Conservation (phyloP, 106 monocot species). For the Allium sativum region DNA sequence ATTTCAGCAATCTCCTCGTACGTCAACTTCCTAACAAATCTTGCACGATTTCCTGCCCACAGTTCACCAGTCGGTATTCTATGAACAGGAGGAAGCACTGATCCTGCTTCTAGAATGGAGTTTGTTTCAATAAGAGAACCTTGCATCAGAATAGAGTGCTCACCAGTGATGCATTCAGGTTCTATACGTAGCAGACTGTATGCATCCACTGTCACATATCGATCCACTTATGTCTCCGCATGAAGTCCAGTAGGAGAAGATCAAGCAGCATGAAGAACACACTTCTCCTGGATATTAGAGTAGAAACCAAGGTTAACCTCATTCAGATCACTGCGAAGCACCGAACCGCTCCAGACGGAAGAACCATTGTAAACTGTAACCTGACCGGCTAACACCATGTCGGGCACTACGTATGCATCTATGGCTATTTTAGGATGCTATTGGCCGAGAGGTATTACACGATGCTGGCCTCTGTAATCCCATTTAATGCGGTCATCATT, state of each 20-base stretch:
- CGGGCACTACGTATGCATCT: conserved; percentile 92
- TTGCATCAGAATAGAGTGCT: conserved; percentile 90
- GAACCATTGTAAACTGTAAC: conserved; percentile 77
- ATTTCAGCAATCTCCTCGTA: conserved; percentile 86
- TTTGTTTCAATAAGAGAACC: conserved; percentile 92
- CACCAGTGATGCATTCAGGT: conserved; percentile 88
- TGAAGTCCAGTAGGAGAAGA: conserved; percentile 85
- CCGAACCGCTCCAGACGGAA: conserved; percentile 87
- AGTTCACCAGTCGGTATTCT: conserved; percentile 85
- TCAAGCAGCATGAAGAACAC: conserved; percentile 95
- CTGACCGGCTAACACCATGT: conserved; percentile 87
- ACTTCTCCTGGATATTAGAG: conserved; percentile 91
- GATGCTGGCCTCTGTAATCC: conserved; percentile 91
- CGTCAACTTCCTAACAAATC: conserved; percentile 67
- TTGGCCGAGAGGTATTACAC: conserved; percentile 78
- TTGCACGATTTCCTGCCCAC: conserved; percentile 92
- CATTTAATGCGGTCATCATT: conserved; percentile 52
- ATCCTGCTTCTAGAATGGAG: conserved; percentile 84
- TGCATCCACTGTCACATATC: conserved; percentile 89
- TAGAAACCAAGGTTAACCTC: conserved; percentile 88
- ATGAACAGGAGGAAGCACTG: conserved; percentile 75
- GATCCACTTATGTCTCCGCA: conserved; percentile 73
- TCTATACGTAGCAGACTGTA: conserved; percentile 77
- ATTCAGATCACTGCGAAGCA: conserved; percentile 90
- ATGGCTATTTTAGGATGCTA: conserved; percentile 90